Evolutionary conservation across 2,329 filamentous ascomycete genomes (phyloP), one percentile per base, ranked within the genome.

Genomic region (Botrytis deweyae): DNA sequence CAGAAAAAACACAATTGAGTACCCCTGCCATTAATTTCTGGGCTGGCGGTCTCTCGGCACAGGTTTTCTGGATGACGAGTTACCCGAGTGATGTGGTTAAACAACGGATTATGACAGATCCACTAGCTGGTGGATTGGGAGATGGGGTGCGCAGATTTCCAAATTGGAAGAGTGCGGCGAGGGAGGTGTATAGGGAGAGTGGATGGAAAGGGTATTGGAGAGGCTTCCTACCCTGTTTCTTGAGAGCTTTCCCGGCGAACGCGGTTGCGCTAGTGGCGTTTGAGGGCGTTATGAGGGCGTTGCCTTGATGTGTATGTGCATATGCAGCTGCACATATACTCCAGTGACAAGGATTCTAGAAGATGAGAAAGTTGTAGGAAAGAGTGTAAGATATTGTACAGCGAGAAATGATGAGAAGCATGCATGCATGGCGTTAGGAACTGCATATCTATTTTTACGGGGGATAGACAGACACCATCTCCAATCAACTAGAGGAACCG

Each of bases 31-130:
- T 98, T 80, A 98, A 98, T 82, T 99, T 99, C 85, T 98, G 95
- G 95, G 95, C 96, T 0, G 96, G 96, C 5, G 96, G 96, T 0
- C 84, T 98, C 70, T 95, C 92, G 66, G 96, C 96, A 0, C 96
- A 99, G 85, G 84, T 97, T 25, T 99, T 98, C 81, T 99, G 96
- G 96, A 82, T 97, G 62, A 93, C 92, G 29, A 93, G 92, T 76
- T 98, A 98, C 81, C 95, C 96, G 2, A 93, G 90, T 66, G 95
- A 98, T 81, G 93, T 98, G 36, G 91, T 98, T 72, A 98, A 98
- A 87, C 95, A 98, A 85, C 88, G 94, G 46, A 92, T 99, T 81
- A 98, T 99, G 96, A 98, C 95, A 22, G 96, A 98, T 83, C 90
- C 93, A 7, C 84, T 98, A 70, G 95, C 92, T 1, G 91, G 92